A percentile compares a stretch with the other conserved stretches of the same genome.
Conservation (phyloP, 1,284 basidiomycete species). For the Thecaphora thlaspeos region DNA sequence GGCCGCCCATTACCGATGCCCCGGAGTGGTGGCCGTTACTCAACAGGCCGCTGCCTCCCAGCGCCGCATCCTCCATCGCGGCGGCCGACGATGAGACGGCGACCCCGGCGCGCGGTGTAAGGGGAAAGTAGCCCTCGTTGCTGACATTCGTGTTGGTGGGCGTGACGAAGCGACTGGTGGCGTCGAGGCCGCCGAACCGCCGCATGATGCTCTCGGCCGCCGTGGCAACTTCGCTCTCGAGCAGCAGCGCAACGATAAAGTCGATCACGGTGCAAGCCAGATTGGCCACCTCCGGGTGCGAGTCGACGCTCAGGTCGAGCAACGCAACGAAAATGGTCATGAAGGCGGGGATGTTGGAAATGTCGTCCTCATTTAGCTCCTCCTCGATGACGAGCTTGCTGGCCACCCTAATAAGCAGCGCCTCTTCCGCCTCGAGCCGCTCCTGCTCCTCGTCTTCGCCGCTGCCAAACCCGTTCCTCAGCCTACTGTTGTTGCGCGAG, state of each 20-base stretch:
- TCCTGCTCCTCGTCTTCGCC: not conserved
- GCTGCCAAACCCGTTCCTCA: too few relatives aligned
- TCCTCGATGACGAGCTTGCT: slow-evolving; percentile 66
- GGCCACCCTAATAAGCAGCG: slow-evolving; percentile 71
- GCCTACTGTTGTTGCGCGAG: too few relatives aligned
- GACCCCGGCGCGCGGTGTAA: slow-evolving; percentile 51
- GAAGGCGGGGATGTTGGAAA: slow-evolving; percentile 76
- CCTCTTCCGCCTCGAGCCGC: slow-evolving; percentile 59
- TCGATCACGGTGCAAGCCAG: slow-evolving; percentile 88
- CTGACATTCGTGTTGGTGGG: slow-evolving; percentile 39
- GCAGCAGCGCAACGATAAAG: slow-evolving; percentile 82
- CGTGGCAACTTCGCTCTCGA: slow-evolving; percentile 78
- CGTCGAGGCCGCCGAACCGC: slow-evolving; percentile 28
- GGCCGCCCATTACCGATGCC: too few relatives aligned
- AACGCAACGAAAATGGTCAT: slow-evolving; percentile 88
- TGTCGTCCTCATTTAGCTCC: slow-evolving; percentile 74
- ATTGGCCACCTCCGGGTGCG: slow-evolving; percentile 86
- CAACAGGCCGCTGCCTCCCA: not conserved
- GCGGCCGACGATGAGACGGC: slow-evolving; percentile 57
- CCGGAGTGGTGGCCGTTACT: not conserved
- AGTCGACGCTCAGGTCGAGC: slow-evolving; percentile 86
- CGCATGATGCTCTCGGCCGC: slow-evolving; percentile 26
- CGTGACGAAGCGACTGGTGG: slow-evolving; percentile 43
- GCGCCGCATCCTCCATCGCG: slow-evolving; percentile 3
- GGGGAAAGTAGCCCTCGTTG: slow-evolving; percentile 60